Conservation (phyloP, 148 eudicot species). For the Cornus suecica region DNA sequence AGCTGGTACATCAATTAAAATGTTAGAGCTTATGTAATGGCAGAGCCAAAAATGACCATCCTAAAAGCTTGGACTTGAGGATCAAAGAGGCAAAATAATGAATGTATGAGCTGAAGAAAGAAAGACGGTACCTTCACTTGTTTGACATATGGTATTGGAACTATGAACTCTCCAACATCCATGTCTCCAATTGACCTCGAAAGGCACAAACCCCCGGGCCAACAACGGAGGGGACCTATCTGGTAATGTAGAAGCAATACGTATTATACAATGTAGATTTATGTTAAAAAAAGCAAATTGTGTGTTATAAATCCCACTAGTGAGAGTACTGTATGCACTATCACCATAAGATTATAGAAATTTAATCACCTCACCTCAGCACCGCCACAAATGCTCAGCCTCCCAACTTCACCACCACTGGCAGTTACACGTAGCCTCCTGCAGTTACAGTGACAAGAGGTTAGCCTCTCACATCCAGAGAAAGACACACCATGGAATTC, state of each 20-base stretch:
- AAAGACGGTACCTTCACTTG: constrained; percentile 68
- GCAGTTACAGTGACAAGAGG: constrained; percentile 13
- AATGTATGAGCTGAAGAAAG: too few relatives aligned
- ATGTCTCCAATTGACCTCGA: constrained; percentile 85
- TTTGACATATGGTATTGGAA: constrained; percentile 83
- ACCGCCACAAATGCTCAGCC: constrained; percentile 74
- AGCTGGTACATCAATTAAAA: constrained; percentile 31
- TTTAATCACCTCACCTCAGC: constrained; percentile 48
- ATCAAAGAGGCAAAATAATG: too few relatives aligned
- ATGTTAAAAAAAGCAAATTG: background rate
- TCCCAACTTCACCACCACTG: constrained; percentile 90
- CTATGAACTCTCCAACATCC: constrained; percentile 89
- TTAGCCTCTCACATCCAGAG: constrained; percentile 10
- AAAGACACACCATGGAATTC: background rate
- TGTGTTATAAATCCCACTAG: background rate
- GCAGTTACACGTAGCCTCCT: constrained; percentile 81
- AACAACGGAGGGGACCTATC: constrained; percentile 91
- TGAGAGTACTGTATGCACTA: background rate
- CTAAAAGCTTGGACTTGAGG: background rate
- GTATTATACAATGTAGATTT: background rate
- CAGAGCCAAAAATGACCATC: background rate
- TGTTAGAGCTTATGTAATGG: constrained; percentile 7
- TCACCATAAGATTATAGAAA: background rate
- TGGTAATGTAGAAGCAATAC: constrained; percentile 23
- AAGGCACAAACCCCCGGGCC: constrained; percentile 98